Percentiles rank a stretch among this genome's conserved stretches.
Conservation (phyloP, 768 basidiomycete genomes). For the Boletus coccyginus region DNA sequence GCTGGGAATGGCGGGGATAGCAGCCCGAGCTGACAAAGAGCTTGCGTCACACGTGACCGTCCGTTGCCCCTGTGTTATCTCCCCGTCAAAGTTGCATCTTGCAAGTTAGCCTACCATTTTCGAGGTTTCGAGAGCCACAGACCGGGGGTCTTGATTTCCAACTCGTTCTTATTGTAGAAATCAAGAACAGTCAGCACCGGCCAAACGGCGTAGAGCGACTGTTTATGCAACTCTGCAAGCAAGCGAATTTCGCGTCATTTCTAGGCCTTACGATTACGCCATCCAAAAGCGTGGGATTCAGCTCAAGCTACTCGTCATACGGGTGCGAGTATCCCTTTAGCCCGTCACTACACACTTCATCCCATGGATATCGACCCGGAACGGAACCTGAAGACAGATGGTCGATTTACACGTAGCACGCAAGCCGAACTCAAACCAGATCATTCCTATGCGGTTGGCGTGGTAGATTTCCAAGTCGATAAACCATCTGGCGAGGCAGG, state of each 20-base stretch:
- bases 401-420: not conserved
- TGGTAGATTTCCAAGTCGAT: conserved; percentile 7
- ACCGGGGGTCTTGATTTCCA: no score
- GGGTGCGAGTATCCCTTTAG: not conserved
- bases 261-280: conserved; percentile 1
- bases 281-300: conserved; percentile 10
- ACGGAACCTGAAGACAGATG: not conserved
- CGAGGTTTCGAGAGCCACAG: no score
- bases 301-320: conserved; percentile 7
- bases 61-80: no score
- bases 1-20: no score
- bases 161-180: no score
- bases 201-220: no score
- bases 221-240: no score
- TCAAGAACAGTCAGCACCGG: no score
- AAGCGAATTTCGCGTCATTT: not conserved
- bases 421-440: not conserved
- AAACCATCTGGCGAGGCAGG: fast-evolving
- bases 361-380: not conserved
- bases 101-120: no score
- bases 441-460: not conserved
- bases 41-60: no score
- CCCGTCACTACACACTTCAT: not conserved
- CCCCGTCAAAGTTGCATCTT: no score
- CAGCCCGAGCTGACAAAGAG: no score